Conservation (phyloP, 1,284 basidiomycete species). For the Phellinidium pouzarii region DNA sequence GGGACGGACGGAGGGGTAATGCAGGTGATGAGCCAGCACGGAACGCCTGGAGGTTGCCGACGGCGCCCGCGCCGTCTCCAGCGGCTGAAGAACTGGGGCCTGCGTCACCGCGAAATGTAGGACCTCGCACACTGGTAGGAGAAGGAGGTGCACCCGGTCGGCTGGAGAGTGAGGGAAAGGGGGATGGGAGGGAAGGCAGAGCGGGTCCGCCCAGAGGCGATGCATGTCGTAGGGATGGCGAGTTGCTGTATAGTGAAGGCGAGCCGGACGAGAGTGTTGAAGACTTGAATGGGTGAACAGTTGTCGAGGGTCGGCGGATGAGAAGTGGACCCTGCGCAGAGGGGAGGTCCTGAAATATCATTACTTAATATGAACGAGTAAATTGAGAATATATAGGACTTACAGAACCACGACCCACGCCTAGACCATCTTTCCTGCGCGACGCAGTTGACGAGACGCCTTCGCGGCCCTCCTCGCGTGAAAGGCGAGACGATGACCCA, state of each 20-base stretch:
- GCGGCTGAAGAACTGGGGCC: constrained; percentile 3
- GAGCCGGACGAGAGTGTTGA: constrained; percentile 54
- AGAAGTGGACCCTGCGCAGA: constrained; percentile 40
- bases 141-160: constrained; percentile 10
- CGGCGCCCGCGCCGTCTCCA: background rate
- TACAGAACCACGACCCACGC: constrained; percentile 31
- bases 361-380: background rate
- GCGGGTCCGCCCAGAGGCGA: constrained; percentile 14
- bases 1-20: constrained; percentile 34
- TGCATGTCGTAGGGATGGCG: constrained; percentile 5
- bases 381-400: constrained; percentile 16
- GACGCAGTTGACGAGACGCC: constrained; percentile 28
- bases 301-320: constrained; percentile 47
- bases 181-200: constrained; percentile 9
- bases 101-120: constrained; percentile 6
- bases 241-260: constrained; percentile 35
- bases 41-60: constrained; percentile 23
- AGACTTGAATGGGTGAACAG: constrained; percentile 60
- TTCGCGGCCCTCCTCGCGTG: constrained; percentile 33
- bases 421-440: constrained; percentile 39
- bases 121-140: constrained; percentile 6
- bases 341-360: constrained; percentile 26
- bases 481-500: constrained; percentile 32
- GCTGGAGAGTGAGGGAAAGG: constrained; percentile 11
- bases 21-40: constrained; percentile 27